Evolutionary conservation across 208 protist genomes (phyloP), one percentile per base, ranked within the genome.

Genomic region (Acanthamoeba triangularis): DNA sequence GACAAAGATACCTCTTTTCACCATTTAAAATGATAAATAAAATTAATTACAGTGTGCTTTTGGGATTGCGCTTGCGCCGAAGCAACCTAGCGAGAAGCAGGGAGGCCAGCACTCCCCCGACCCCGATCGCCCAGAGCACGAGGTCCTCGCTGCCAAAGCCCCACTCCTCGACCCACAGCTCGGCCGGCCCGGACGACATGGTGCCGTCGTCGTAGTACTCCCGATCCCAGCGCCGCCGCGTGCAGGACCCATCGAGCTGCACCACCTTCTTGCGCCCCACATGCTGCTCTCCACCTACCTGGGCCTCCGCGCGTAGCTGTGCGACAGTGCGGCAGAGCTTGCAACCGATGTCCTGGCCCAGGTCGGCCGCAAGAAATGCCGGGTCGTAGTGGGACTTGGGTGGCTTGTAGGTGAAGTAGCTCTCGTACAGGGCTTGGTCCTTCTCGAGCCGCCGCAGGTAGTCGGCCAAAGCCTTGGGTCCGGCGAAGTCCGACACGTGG

Each of bases 381-480:
- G 56, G 76, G 41, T 85, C 44, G 67, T 85, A 85, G 20, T 56
- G 76, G n/a, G 76, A 52, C 16, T 1, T 59, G 18, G 76, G 76
- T 5, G 87, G 87, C 41, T 96, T 96, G 87, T 91, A 97, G 13
- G 95, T 30, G n/a, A 95, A 95, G 74, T 95, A 96, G 13, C 90
- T 78, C 6, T 67, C 30, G 44, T 97, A 97, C 30, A 90, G 25
- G 20, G 37, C 90, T 8, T 96, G 93, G 82, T 97, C 91, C 14
- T 91, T 47, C 28, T 97, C 93, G 1, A 98, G 54, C 82, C 63
- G 28, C 8, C 78, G 35, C 2, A 98, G 95, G 93, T 96, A 97
- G 3, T 96, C 59, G 47, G 96, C 97, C 25, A 98, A 82, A 20
- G 85, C 52, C 52, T 95, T 85, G 11, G 80, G 85, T 0, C n/a